Conservation (phyloP, 495 filamentous ascomycete species). For the Aspergillus wentii region DNA sequence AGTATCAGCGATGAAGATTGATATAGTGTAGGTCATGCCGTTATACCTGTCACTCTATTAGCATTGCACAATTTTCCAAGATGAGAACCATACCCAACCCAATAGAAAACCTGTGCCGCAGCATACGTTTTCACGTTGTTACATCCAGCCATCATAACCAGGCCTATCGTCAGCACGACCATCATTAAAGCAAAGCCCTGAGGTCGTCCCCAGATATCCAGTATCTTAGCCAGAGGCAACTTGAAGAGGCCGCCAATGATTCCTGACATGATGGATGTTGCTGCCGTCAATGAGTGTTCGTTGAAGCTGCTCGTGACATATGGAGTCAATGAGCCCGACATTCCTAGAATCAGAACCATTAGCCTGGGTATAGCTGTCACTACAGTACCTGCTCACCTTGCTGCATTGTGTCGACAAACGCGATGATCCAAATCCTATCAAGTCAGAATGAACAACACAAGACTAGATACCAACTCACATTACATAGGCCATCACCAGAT, state of each 20-base stretch:
- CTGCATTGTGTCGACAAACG: too few relatives aligned
- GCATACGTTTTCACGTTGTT: conserved; percentile 40
- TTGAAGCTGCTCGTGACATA: conserved; percentile 26
- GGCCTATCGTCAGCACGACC: conserved; percentile 28
- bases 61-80: neutral
- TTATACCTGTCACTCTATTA: conserved; percentile 26
- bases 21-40: conserved; percentile 47
- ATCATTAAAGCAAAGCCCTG: conserved; percentile 44
- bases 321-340: too few relatives aligned
- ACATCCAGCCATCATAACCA: conserved; percentile 47
- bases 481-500: too few relatives aligned
- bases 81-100: conserved; percentile 21
- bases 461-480: too few relatives aligned
- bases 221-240: conserved; percentile 60
- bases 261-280: conserved; percentile 25
- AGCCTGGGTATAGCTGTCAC: too few relatives aligned
- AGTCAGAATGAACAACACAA: too few relatives aligned
- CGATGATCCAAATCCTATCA: too few relatives aligned
- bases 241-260: conserved; percentile 57
- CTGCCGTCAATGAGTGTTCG: conserved; percentile 25
- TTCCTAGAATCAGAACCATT: too few relatives aligned
- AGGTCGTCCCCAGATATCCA: conserved; percentile 60
- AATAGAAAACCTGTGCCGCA: conserved; percentile 48
- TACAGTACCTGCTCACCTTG: too few relatives aligned
- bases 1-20: conserved; percentile 57